These are phyloP conservation scores for Nemania sp. DNA, from an alignment of 2,329 filamentous ascomycete species.

Conservation along the genomic window DNA sequence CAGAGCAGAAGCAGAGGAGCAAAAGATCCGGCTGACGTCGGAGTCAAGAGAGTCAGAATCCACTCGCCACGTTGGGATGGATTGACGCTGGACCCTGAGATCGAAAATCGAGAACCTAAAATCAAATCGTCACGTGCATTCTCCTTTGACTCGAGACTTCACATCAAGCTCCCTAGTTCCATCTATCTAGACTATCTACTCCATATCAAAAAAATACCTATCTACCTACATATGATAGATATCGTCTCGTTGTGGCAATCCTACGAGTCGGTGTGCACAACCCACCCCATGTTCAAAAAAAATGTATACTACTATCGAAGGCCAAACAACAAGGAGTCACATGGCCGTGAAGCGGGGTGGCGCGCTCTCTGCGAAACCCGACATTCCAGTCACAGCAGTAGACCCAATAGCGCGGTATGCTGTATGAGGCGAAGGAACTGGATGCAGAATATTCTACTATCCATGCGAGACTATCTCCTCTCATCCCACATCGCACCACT, in stretches of 20 bases:
- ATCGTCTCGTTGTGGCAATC: no score
- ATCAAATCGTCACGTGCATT: slow-evolving; percentile 23
- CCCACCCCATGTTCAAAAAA: slow-evolving; percentile 8
- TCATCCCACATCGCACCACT: slow-evolving; percentile 16
- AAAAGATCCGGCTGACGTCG: neutral
- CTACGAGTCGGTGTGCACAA: slow-evolving; percentile 9
- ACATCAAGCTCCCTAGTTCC: slow-evolving; percentile 6
- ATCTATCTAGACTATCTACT: neutral
- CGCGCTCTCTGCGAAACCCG: slow-evolving; percentile 7
- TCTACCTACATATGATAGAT: no score
- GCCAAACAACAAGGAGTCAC: slow-evolving; percentile 12
- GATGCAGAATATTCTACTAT: slow-evolving; percentile 11
- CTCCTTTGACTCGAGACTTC: neutral
- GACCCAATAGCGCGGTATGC: slow-evolving; percentile 8
- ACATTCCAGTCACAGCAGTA: slow-evolving; percentile 13
- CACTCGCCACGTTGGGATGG: slow-evolving; percentile 22
- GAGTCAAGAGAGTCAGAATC: slow-evolving; percentile 1
- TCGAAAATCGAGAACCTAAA: neutral
- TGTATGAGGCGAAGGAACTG: slow-evolving; percentile 11
- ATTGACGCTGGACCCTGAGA: slow-evolving; percentile 12
- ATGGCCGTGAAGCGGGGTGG: slow-evolving; percentile 15
- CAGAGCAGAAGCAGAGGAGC: slow-evolving; percentile 1
- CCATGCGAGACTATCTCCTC: neutral
- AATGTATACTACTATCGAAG: neutral
- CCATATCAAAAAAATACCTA: no score